These are phyloP conservation scores for Tylopilus cervinicoccineus DNA, from an alignment of 768 basidiomycete genomes.

Conservation along the genomic window DNA sequence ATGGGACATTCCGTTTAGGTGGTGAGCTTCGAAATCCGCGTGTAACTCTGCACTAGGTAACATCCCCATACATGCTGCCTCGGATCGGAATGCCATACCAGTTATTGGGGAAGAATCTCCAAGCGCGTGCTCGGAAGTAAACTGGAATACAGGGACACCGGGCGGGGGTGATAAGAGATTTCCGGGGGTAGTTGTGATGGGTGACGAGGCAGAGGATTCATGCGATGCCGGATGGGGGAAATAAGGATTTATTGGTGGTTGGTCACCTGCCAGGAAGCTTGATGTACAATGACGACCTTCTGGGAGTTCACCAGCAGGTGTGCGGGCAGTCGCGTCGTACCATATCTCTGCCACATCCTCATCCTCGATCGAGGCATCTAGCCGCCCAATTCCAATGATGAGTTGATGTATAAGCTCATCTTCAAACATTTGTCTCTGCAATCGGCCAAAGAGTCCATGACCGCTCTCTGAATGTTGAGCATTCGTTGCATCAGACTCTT, in stretches of 20 bases:
- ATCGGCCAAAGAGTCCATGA: conserved; percentile 46
- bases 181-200: conserved; percentile 21
- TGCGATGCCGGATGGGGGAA: conserved; percentile 42
- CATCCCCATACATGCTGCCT: conserved; percentile 7
- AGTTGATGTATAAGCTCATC: conserved; percentile 82
- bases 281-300: conserved; percentile 14
- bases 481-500: conserved; percentile 35
- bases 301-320: conserved; percentile 28
- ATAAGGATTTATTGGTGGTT: conserved; percentile 43
- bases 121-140: conserved; percentile 9
- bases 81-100: conserved; percentile 14
- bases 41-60: conserved; percentile 6
- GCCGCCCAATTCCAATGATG: conserved; percentile 82
- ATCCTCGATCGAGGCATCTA: conserved; percentile 41
- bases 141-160: conserved; percentile 14
- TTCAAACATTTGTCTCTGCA: conserved; percentile 65
- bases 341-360: conserved; percentile 36
- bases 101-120: conserved; percentile 15
- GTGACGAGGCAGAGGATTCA: conserved; percentile 24
- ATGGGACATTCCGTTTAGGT: conserved; percentile 11
- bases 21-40: conserved; percentile 6
- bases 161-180: conserved; percentile 9
- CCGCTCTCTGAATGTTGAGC: conserved; percentile 27
- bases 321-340: conserved; percentile 30
- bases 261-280: conserved; percentile 5